Percentiles rank a stretch among this genome's conserved stretches.
Evolutionary conservation across 148 eudicot genomes (phyloP).

Genomic region (Diospyros lotus): DNA sequence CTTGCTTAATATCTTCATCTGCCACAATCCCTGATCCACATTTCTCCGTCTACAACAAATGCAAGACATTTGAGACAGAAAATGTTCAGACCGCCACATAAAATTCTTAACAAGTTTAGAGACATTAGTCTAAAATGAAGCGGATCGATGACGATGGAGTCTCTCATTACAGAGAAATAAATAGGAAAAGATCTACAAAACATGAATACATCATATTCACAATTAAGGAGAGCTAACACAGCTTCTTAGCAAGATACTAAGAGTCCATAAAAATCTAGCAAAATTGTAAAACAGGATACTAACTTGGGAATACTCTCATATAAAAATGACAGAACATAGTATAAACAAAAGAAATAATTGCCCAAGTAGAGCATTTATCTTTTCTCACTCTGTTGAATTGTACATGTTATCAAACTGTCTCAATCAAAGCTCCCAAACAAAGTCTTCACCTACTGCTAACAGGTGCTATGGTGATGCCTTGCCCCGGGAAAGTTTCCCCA

Average conservation of each 20-base stretch:
- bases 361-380: too few species aligned
- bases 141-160: not conserved
- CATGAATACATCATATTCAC: too few species aligned
- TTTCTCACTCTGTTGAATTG: too few species aligned
- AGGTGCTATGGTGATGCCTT: too few species aligned
- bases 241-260: not conserved
- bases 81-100: not conserved
- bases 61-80: constrained; percentile 10
- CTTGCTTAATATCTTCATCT: constrained; percentile 87
- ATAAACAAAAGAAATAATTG: not conserved
- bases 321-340: not conserved
- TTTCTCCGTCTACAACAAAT: constrained; percentile 82
- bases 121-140: not conserved
- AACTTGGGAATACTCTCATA: not conserved
- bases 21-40: constrained; percentile 97
- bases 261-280: not conserved
- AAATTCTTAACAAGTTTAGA: not conserved
- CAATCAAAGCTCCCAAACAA: too few species aligned
- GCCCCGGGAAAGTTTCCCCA: too few species aligned
- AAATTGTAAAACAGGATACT: not conserved
- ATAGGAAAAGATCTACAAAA: too few species aligned
- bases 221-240: not conserved
- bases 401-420: too few species aligned
- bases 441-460: too few species aligned
- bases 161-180: too few species aligned